phyloP scores from a whole-genome alignment of 2,329 filamentous ascomycete genomes.

The Fusarium tanahbumbuense region DNA sequence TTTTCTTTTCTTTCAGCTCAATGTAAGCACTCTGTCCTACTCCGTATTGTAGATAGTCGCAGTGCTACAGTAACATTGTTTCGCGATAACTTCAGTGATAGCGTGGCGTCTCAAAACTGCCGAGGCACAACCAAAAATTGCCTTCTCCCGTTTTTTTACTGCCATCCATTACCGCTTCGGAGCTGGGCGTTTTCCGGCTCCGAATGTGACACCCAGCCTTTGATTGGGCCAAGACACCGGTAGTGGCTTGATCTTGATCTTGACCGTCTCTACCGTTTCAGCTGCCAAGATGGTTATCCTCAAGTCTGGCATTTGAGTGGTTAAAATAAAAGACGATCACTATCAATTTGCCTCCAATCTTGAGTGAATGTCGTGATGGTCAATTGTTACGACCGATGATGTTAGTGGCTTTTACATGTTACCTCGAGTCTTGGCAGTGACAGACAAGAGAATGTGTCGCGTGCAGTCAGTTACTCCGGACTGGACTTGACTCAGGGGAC shows the following conservation, averaged over 20 bases:
- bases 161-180: not conserved
- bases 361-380: not conserved
- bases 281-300: not conserved
- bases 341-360: not conserved
- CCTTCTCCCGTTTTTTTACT: not conserved
- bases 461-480: not conserved
- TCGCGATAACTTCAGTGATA: not conserved
- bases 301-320: not conserved
- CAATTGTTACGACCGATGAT: not conserved
- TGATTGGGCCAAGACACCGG: constrained; percentile 15
- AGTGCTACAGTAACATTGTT: constrained; percentile 1
- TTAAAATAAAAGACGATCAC: not conserved
- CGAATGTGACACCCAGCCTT: not conserved
- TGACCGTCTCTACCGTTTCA: constrained; percentile 5
- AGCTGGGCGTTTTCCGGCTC: constrained; percentile 27
- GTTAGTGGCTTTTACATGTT: not conserved
- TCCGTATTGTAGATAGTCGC: not conserved
- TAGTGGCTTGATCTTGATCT: constrained; percentile 6
- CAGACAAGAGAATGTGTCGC: not conserved
- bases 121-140: constrained; percentile 6
- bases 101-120: not conserved
- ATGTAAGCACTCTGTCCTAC: not conserved
- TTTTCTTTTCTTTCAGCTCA: not conserved
- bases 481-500: not conserved
- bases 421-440: constrained; percentile 9